These are phyloP conservation scores for Melocanna baccifera DNA, from an alignment of 176 grass and related monocot species.

Conservation along the genomic window DNA sequence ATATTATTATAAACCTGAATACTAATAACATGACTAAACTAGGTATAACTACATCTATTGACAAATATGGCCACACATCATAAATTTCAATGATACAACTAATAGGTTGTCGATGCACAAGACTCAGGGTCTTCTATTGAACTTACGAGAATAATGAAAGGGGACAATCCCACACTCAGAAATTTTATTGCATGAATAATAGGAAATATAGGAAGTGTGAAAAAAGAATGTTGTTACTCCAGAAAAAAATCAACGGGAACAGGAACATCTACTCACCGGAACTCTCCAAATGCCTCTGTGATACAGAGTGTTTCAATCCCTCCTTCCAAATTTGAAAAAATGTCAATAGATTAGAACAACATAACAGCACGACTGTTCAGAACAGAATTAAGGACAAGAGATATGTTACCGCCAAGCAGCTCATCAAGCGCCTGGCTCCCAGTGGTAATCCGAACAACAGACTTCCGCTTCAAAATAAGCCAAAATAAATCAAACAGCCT, in stretches of 20 bases:
- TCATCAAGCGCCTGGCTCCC: conserved; percentile 87
- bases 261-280: conserved; percentile 46
- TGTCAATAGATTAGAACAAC: conserved; percentile 3
- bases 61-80: neutral
- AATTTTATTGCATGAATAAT: too few relatives aligned
- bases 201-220: too few relatives aligned
- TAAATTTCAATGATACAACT: conserved; percentile 1
- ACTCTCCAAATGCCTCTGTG: conserved; percentile 95
- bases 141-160: too few relatives aligned
- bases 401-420: conserved; percentile 72
- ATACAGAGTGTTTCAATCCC: conserved; percentile 93
- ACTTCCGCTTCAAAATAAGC: conserved; percentile 19
- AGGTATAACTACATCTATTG: neutral
- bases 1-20: neutral
- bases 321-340: conserved; percentile 52
- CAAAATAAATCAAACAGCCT: conserved; percentile 13
- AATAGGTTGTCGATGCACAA: neutral
- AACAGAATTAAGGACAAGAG: neutral
- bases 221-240: neutral
- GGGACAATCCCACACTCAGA: too few relatives aligned
- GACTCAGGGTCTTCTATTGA: too few relatives aligned
- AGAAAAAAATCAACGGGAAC: neutral
- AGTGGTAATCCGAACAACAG: conserved; percentile 53
- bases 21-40: neutral
- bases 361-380: conserved; percentile 1